Evolutionary conservation across 148 eudicot species (phyloP), one percentile per base, ranked within the genome.

Genomic region (Diospyros kaki): DNA sequence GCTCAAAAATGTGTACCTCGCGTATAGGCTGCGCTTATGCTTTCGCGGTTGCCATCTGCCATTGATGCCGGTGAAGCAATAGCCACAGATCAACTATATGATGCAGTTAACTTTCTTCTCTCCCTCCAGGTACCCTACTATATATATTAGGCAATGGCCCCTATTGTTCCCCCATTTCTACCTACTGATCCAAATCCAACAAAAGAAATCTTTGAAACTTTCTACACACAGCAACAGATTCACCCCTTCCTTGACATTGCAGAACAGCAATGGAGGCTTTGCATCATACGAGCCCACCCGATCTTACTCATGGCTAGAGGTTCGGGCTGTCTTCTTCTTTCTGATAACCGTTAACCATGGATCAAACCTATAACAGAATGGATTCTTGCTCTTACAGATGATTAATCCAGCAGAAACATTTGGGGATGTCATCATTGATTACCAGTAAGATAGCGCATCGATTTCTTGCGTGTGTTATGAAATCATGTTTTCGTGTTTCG

Each of bases 231-330:
- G 28, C 15, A 0, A 56, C 3, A 13, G 17, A 56, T 56, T 56
- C 5, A 15, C 5, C 1, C 5, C 5, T 12, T 28, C 2, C 38
- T 51, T 48, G 0, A 69, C 15, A 58, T 56, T 66, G 12, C 88
- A 85, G 88, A 85, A 85, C 56, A 73, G 40, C 18, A 76, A 72
- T 78, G 88, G 88, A 28, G 88, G 88, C 1, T 83, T 80, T 63
- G 80, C 86, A 38, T 78, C 88, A 10, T 85, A 85, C 71, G 88
- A 85, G 68, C 88, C 75, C 64, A 83, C 82, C 18, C 81, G 88
- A 71, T 85, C 88, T 11, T 85, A 80, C 73, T 50, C 76, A 6
- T 85, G 88, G 88, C 52, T 85, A 60, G 88, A 85, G 88, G 85
- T 85, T 5, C 1, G n/a, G 5, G 5, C 44, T 41, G 3, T 45